Evolutionary conservation across 768 basidiomycete genomes (phyloP).

Genomic region (Pisolithus microcarpus): DNA sequence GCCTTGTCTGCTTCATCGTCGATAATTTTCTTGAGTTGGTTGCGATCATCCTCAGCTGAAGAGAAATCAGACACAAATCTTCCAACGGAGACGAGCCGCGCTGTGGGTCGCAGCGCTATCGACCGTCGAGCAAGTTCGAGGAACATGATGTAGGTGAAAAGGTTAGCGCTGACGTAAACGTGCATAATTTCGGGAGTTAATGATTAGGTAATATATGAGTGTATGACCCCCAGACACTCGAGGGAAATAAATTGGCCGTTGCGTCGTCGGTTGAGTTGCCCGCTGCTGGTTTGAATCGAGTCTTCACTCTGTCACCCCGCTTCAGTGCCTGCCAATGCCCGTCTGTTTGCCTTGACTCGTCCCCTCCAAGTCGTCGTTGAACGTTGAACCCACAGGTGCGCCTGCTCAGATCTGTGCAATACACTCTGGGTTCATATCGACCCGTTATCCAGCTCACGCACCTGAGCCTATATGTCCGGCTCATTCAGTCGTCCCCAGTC

Average conservation of each 20-base stretch:
- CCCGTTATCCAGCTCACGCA: not conserved
- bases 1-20: slow-evolving; percentile 13
- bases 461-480: slow-evolving; percentile 40
- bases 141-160: slow-evolving; percentile 1
- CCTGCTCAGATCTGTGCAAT: too few relatives aligned
- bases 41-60: slow-evolving; percentile 18
- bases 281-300: too few relatives aligned
- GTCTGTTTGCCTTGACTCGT: too few relatives aligned
- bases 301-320: too few relatives aligned
- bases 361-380: too few relatives aligned
- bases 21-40: slow-evolving; percentile 18
- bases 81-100: not conserved
- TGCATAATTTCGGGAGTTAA: not conserved
- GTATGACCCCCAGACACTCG: too few relatives aligned
- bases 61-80: slow-evolving; percentile 6
- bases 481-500: slow-evolving; percentile 39
- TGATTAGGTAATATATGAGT: not conserved
- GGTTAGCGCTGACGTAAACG: slow-evolving; percentile 1
- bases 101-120: not conserved
- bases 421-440: too few relatives aligned
- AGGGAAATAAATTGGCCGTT: too few relatives aligned
- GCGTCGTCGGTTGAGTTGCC: too few relatives aligned
- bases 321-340: too few relatives aligned
- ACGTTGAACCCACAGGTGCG: too few relatives aligned
- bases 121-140: slow-evolving; percentile 11